Percentiles rank a stretch among this genome's conserved stretches.
These are phyloP conservation scores for Arthrobotrys conoides DNA, from an alignment of 2,329 filamentous ascomycete genomes.

Conservation along the genomic window DNA sequence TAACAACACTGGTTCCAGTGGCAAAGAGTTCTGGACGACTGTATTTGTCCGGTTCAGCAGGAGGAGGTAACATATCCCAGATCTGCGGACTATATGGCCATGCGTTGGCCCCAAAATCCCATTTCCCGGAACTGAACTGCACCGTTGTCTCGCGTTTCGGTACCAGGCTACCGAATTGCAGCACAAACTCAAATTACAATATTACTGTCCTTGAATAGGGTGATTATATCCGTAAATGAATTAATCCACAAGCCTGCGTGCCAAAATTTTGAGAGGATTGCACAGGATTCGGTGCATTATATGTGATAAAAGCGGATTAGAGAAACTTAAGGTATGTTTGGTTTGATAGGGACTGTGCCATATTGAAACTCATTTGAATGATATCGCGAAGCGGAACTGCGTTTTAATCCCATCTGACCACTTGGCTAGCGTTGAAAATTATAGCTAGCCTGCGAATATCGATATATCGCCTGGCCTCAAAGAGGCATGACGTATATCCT, in stretches of 20 bases:
- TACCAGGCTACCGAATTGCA: too few species aligned
- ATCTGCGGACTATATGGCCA: not conserved
- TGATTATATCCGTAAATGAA: not conserved
- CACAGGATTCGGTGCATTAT: not conserved
- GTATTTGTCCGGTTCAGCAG: not conserved
- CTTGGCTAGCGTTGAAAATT: not conserved
- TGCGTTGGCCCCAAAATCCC: not conserved
- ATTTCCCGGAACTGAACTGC: too few species aligned
- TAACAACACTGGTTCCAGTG: too few species aligned
- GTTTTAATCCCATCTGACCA: constrained; percentile 10
- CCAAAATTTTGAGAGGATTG: too few species aligned
- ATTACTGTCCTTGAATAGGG: not conserved
- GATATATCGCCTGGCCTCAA: not conserved
- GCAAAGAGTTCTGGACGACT: too few species aligned
- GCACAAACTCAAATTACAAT: too few species aligned
- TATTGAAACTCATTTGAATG: constrained; percentile 1
- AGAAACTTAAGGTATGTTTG: not conserved
- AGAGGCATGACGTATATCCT: constrained; percentile 5
- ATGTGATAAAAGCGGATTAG: too few species aligned
- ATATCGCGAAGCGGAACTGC: not conserved
- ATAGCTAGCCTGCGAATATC: not conserved
- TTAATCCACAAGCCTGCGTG: too few species aligned
- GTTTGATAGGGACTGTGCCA: not conserved
- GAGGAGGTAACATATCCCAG: too few species aligned
- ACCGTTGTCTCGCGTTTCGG: too few species aligned